A percentile compares a stretch with the other conserved stretches of the same genome.
phyloP scores from a whole-genome alignment of 1,284 basidiomycete genomes.

The Amylostereum areolatum region DNA sequence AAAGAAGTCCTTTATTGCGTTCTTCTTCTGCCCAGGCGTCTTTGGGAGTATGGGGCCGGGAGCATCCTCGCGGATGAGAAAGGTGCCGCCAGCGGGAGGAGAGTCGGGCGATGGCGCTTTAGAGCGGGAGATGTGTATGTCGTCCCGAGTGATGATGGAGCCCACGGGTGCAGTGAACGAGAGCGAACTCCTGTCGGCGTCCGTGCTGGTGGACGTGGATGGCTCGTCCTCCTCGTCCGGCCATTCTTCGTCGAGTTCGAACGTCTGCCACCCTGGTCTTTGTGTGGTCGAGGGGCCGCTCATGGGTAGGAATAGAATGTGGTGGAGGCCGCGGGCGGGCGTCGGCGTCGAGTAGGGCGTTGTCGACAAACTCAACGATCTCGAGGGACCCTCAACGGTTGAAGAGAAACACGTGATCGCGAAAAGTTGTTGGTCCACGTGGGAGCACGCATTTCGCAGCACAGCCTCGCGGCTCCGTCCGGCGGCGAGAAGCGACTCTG shows the following conservation, averaged over 20 bases:
- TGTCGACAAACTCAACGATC: background rate
- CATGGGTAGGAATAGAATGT: too few relatives aligned
- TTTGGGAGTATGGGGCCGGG: conserved; percentile 51
- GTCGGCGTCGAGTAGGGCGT: background rate
- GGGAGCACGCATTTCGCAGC: background rate
- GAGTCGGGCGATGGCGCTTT: conserved; percentile 21
- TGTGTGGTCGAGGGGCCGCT: too few relatives aligned
- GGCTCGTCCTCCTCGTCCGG: conserved; percentile 26
- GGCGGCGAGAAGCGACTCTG: too few relatives aligned
- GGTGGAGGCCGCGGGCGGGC: conserved; percentile 4
- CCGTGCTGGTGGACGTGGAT: conserved; percentile 10
- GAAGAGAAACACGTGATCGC: background rate
- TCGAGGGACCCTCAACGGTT: too few relatives aligned
- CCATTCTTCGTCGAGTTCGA: conserved; percentile 52
- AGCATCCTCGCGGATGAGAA: conserved; percentile 72
- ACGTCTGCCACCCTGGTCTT: conserved; percentile 46
- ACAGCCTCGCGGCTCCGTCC: background rate
- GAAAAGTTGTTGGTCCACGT: background rate
- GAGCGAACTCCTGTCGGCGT: conserved; percentile 40
- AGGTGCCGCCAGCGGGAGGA: conserved; percentile 53
- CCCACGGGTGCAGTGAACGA: conserved; percentile 59
- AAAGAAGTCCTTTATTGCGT: conserved; percentile 74
- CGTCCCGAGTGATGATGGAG: conserved; percentile 41
- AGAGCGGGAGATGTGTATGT: conserved; percentile 23
- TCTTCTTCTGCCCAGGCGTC: conserved; percentile 59